Evolutionary conservation across 2,329 filamentous ascomycete genomes (phyloP).

Genomic region (Helotiales sp.): DNA sequence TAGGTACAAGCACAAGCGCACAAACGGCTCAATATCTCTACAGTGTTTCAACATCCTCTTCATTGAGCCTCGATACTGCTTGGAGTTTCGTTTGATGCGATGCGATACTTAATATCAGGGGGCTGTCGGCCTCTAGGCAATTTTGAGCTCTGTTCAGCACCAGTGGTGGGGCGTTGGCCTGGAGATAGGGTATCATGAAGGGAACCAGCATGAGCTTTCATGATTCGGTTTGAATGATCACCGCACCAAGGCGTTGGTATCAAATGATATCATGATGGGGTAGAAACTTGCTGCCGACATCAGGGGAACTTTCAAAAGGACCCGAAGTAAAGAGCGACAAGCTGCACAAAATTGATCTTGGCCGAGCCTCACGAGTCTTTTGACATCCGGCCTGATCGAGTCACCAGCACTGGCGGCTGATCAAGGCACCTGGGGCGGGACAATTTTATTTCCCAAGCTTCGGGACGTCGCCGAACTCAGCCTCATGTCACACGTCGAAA

Average conservation of each 20-base stretch:
- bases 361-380: too few species aligned
- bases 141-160: background rate
- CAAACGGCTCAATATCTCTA: background rate
- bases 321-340: too few species aligned
- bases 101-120: background rate
- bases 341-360: too few species aligned
- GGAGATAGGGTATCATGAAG: background rate
- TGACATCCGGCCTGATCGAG: too few species aligned
- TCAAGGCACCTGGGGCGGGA: too few species aligned
- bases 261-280: background rate
- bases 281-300: too few species aligned
- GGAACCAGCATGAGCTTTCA: background rate
- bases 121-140: background rate
- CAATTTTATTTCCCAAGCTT: too few species aligned
- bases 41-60: background rate
- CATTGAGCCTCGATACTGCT: background rate
- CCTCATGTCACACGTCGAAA: too few species aligned
- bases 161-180: background rate
- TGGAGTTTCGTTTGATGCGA: background rate
- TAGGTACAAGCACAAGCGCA: background rate
- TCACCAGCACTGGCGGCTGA: too few species aligned
- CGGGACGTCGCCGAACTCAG: too few species aligned
- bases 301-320: too few species aligned
- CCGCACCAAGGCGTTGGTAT: background rate
- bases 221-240: too few species aligned